Conservation (phyloP, 163 green algal genomes). For the Chlorella variabilis region DNA sequence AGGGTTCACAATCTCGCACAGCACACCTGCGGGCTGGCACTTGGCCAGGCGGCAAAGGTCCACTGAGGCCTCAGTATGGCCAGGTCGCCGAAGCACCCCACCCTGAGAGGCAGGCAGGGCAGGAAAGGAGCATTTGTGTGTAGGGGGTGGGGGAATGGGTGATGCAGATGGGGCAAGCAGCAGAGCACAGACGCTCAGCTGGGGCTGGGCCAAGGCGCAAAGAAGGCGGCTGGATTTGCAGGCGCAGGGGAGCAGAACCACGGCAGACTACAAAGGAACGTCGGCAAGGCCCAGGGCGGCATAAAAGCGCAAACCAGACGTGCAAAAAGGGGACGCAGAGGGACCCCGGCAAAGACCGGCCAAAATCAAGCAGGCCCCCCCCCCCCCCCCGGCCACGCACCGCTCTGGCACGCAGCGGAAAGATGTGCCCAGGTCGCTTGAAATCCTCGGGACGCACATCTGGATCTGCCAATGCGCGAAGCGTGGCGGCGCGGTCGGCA, state of each 20-base stretch:
- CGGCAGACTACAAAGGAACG: no score
- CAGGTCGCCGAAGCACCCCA: slow-evolving; percentile 87
- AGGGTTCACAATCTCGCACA: slow-evolving; percentile 92
- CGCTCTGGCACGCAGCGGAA: slow-evolving; percentile 84
- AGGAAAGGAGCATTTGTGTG: no score
- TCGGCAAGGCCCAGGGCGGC: no score
- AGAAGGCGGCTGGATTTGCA: no score
- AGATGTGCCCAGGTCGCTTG: slow-evolving; percentile 95
- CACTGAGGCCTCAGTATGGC: slow-evolving; percentile 95
- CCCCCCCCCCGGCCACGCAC: slow-evolving; percentile 1
- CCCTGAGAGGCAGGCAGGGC: slow-evolving; percentile 33
- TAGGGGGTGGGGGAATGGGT: neutral
- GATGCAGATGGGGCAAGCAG: no score
- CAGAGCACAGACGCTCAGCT: no score
- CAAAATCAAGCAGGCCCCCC: no score
- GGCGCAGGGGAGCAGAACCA: no score
- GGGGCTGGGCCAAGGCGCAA: no score
- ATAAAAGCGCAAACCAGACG: no score
- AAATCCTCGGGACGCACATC: slow-evolving; percentile 72
- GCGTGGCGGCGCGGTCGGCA: slow-evolving; percentile 84
- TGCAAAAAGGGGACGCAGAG: no score
- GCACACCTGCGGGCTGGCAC: slow-evolving; percentile 84
- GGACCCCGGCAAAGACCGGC: no score
- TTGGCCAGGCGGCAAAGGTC: slow-evolving; percentile 92
- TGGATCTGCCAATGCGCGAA: slow-evolving; percentile 82